Evolutionary conservation across 2,329 filamentous ascomycete species (phyloP).

Genomic region (Exophiala sp.): DNA sequence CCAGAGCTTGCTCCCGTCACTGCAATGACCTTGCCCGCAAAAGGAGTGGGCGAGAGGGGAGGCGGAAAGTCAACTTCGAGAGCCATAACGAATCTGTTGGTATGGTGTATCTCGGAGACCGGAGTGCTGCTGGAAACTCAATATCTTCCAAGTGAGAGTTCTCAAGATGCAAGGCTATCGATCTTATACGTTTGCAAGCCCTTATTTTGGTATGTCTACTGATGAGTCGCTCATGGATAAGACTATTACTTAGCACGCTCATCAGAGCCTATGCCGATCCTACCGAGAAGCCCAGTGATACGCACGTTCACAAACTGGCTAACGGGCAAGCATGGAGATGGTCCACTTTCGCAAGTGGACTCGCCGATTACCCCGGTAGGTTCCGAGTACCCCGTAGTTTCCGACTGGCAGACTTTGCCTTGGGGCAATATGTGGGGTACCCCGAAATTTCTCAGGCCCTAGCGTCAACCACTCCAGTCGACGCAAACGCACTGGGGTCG

Average conservation of each 20-base stretch:
- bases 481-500: too few species aligned
- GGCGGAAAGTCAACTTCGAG: not conserved
- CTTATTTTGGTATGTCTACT: not conserved
- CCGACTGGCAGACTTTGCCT: too few species aligned
- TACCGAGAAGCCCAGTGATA: too few species aligned
- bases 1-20: slow-evolving; percentile 37
- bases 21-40: slow-evolving; percentile 6
- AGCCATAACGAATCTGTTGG: not conserved
- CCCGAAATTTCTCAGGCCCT: too few species aligned
- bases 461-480: too few species aligned
- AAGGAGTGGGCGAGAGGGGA: not conserved
- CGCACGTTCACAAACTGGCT: too few species aligned
- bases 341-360: not conserved
- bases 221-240: too few species aligned
- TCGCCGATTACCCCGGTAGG: too few species aligned
- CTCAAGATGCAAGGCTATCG: not conserved
- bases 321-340: not conserved
- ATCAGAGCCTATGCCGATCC: too few species aligned
- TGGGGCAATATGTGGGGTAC: too few species aligned
- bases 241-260: too few species aligned
- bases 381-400: too few species aligned
- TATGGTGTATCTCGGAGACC: not conserved
- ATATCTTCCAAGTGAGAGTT: not conserved
- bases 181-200: not conserved
- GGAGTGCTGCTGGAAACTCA: not conserved